These are phyloP conservation scores for Lichtheimia hyalospora DNA, from an alignment of 371 early-diverging fungal genomes.

Conservation along the genomic window DNA sequence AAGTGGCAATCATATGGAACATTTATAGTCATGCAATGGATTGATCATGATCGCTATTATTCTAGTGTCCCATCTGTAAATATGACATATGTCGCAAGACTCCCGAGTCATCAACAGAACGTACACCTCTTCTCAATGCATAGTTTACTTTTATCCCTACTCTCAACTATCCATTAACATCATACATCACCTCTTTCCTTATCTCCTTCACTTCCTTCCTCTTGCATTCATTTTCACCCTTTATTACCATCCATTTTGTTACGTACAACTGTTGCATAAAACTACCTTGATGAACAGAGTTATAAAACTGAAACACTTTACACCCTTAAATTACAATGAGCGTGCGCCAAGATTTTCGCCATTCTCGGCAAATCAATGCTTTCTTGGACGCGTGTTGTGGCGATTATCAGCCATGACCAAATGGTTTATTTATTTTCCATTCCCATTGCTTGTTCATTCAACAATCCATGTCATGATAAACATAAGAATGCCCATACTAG, in stretches of 20 bases:
- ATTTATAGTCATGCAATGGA: not conserved
- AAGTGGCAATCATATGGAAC: constrained; percentile 25
- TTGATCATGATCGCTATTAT: constrained; percentile 1
- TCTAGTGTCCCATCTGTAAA: constrained; percentile 47
- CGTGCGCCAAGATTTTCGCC: too few relatives aligned
- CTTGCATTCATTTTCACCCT: not conserved
- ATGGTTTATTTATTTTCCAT: too few relatives aligned
- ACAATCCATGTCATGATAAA: too few relatives aligned
- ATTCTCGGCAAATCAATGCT: too few relatives aligned
- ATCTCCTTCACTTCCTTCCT: not conserved
- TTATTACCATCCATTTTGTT: not conserved
- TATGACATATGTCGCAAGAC: constrained; percentile 43
- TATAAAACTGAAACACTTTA: too few relatives aligned
- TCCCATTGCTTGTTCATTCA: too few relatives aligned
- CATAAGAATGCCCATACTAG: too few relatives aligned
- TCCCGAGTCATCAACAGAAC: constrained; percentile 29
- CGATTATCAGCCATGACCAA: too few relatives aligned
- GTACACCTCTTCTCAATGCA: constrained; percentile 40
- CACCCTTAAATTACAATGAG: too few relatives aligned
- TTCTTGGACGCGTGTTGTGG: too few relatives aligned
- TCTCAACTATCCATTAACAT: not conserved
- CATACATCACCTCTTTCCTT: not conserved
- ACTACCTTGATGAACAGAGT: too few relatives aligned
- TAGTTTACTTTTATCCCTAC: constrained; percentile 6
- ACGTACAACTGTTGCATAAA: not conserved